Percentiles rank a stretch among this genome's conserved stretches.
These are phyloP conservation scores for Microsporum ferrugineum DNA, from an alignment of 2,329 filamentous ascomycete genomes.

Conservation along the genomic window DNA sequence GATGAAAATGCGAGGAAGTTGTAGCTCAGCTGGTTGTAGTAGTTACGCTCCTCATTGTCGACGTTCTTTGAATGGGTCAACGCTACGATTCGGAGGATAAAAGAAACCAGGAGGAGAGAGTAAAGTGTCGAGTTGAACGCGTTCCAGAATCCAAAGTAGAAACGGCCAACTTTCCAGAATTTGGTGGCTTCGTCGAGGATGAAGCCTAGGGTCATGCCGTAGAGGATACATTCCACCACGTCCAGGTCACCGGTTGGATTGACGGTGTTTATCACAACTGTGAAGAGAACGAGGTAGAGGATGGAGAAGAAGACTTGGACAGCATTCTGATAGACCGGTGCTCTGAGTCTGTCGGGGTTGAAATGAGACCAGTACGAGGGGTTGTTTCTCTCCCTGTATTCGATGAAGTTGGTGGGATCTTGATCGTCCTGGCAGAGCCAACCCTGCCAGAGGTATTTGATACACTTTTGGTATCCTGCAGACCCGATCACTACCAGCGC, in stretches of 20 bases:
- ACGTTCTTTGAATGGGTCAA: constrained; percentile 50
- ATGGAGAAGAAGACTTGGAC: constrained; percentile 77
- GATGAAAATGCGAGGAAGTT: constrained; percentile 88
- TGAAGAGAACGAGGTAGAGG: constrained; percentile 74
- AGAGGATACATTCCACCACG: constrained; percentile 68
- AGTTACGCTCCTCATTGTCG: constrained; percentile 40
- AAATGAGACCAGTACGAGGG: constrained; percentile 69
- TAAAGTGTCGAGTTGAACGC: constrained; percentile 85
- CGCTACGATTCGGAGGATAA: constrained; percentile 68
- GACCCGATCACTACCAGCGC: constrained; percentile 79
- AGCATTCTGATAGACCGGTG: constrained; percentile 82
- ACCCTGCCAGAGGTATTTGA: constrained; percentile 82
- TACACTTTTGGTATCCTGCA: constrained; percentile 91
- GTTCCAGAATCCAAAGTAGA: constrained; percentile 94
- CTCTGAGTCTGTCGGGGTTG: constrained; percentile 87
- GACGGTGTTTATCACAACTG: constrained; percentile 84
- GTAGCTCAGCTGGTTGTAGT: constrained; percentile 74
- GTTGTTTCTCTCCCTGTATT: constrained; percentile 73
- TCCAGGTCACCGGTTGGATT: constrained; percentile 78
- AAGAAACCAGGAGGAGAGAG: constrained; percentile 61
- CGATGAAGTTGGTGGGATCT: constrained; percentile 77
- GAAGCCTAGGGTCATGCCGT: constrained; percentile 84
- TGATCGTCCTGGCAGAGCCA: constrained; percentile 96
- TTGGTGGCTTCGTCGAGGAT: constrained; percentile 79
- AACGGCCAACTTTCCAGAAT: constrained; percentile 84